Percentiles rank a stretch among this genome's conserved stretches.
These are phyloP conservation scores for Melanopsichium pennsylvanicum DNA, from an alignment of 1,284 basidiomycete genomes.

Conservation along the genomic window DNA sequence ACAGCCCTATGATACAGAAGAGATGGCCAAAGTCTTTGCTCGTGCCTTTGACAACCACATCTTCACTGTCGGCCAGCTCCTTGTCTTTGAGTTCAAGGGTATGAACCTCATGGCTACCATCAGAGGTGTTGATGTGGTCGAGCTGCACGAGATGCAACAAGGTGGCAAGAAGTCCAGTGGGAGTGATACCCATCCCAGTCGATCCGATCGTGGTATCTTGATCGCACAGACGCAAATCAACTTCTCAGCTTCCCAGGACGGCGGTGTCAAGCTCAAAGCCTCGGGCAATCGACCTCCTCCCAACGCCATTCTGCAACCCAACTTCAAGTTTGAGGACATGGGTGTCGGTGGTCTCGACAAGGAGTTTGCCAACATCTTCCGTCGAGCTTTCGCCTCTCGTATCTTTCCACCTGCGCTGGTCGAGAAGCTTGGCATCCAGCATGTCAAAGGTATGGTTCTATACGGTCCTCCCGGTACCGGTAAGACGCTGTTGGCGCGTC, in stretches of 20 bases:
- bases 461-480: slow-evolving; percentile 97
- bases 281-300: slow-evolving; percentile 90
- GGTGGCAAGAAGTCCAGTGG: slow-evolving; percentile 8
- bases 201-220: slow-evolving; percentile 73
- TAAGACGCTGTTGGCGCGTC: slow-evolving; percentile 96
- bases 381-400: slow-evolving; percentile 95
- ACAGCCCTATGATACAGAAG: slow-evolving; percentile 74
- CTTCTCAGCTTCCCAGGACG: slow-evolving; percentile 82
- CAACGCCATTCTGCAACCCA: slow-evolving; percentile 94
- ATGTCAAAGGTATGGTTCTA: slow-evolving; percentile 96
- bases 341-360: slow-evolving; percentile 96
- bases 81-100: slow-evolving; percentile 91
- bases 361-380: slow-evolving; percentile 96
- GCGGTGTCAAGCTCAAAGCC: slow-evolving; percentile 87
- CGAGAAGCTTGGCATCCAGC: slow-evolving; percentile 97
- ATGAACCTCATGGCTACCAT: slow-evolving; percentile 81
- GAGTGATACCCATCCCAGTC: slow-evolving; percentile 63
- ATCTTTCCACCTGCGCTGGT: slow-evolving; percentile 97
- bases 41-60: slow-evolving; percentile 74
- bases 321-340: slow-evolving; percentile 99
- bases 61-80: slow-evolving; percentile 73
- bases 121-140: slow-evolving; percentile 74
- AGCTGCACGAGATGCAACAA: slow-evolving; percentile 65
- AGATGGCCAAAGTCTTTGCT: slow-evolving; percentile 80
- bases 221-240: slow-evolving; percentile 91